Conservation (phyloP, 495 filamentous ascomycete species). For the Lophiostoma macrostomum region DNA sequence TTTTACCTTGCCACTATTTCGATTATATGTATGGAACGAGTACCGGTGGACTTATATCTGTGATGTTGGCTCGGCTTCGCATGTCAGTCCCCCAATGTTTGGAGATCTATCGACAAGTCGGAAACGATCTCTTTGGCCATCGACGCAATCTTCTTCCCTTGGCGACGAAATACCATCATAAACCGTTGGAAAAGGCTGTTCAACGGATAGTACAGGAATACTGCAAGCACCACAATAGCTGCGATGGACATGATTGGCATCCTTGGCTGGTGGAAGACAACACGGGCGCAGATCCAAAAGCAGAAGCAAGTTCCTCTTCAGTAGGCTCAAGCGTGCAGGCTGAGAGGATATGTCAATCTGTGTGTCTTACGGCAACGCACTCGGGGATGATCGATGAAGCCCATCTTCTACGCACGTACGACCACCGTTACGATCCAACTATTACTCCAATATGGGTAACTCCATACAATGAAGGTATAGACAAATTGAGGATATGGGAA, state of each 20-base stretch:
- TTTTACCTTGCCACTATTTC: constrained; percentile 49
- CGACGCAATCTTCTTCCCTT: constrained; percentile 39
- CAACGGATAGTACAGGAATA: constrained; percentile 40
- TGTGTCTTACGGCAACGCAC: constrained; percentile 45
- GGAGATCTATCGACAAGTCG: constrained; percentile 47
- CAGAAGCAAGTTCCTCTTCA: constrained; percentile 11
- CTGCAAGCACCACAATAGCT: constrained; percentile 39
- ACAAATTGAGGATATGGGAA: constrained; percentile 48
- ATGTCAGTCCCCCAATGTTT: constrained; percentile 54
- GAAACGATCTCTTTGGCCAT: constrained; percentile 47
- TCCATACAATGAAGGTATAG: constrained; percentile 44
- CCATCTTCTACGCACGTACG: constrained; percentile 45
- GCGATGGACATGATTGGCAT: constrained; percentile 41
- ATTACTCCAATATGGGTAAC: constrained; percentile 41
- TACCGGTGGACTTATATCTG: constrained; percentile 50
- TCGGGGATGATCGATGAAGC: constrained; percentile 40
- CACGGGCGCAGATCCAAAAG: constrained; percentile 21
- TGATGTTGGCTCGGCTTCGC: constrained; percentile 52
- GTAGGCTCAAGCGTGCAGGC: constrained; percentile 28
- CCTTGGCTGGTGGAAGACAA: constrained; percentile 37
- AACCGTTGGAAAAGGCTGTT: constrained; percentile 45
- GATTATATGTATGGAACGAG: constrained; percentile 49
- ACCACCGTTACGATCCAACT: constrained; percentile 39
- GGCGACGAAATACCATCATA: constrained; percentile 45
- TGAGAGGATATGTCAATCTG: constrained; percentile 42